Evolutionary conservation across 2,329 filamentous ascomycete species (phyloP).

Genomic region (Beauveria pseudobassiana): DNA sequence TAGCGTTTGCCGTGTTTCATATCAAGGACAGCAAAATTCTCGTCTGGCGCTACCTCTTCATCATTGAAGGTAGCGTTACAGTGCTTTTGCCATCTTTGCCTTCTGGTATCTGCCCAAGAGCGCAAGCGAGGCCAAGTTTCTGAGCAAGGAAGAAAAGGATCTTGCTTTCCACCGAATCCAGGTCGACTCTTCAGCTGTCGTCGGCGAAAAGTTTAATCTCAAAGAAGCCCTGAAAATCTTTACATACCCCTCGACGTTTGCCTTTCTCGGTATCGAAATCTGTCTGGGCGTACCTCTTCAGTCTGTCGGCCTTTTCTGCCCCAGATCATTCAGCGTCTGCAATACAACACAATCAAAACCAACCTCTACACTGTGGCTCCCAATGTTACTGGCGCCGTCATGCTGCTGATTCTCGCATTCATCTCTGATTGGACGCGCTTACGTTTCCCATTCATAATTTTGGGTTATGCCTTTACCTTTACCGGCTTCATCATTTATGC

Average conservation of each 20-base stretch:
- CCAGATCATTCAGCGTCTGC: conserved; percentile 44
- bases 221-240: conserved; percentile 46
- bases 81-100: conserved; percentile 56
- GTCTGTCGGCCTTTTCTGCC: conserved; percentile 45
- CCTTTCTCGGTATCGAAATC: conserved; percentile 46
- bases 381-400: conserved; percentile 64
- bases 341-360: conserved; percentile 47
- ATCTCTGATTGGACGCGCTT: conserved; percentile 58
- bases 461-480: conserved; percentile 68
- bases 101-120: conserved; percentile 62
- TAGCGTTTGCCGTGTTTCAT: conserved; percentile 42
- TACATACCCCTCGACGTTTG: conserved; percentile 39
- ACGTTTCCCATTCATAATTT: conserved; percentile 65
- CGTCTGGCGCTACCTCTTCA: conserved; percentile 43
- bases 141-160: conserved; percentile 56
- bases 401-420: conserved; percentile 67
- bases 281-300: conserved; percentile 54
- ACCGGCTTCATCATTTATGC: conserved; percentile 74
- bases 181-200: conserved; percentile 61
- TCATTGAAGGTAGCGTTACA: conserved; percentile 50
- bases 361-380: conserved; percentile 79
- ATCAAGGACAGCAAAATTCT: conserved; percentile 31
- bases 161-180: conserved; percentile 69
- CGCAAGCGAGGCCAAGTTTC: conserved; percentile 56
- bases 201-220: conserved; percentile 45